Evolutionary conservation across 495 filamentous ascomycete species (phyloP).

Genomic region (Aspergillus asperescens): DNA sequence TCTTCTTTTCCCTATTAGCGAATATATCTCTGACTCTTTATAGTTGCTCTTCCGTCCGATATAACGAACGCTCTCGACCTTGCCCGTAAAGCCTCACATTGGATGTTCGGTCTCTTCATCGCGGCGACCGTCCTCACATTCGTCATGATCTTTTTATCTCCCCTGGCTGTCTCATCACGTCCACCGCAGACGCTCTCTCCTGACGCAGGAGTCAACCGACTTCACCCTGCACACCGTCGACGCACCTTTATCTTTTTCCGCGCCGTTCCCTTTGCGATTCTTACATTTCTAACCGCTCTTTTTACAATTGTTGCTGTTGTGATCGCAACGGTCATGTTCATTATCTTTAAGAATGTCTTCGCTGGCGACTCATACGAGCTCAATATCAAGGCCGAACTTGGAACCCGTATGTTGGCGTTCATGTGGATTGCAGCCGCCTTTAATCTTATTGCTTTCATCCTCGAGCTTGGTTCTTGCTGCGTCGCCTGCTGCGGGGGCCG

Average conservation of each 20-base stretch:
- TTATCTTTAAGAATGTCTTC: constrained; percentile 71
- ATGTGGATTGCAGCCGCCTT: constrained; percentile 79
- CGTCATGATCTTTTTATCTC: constrained; percentile 61
- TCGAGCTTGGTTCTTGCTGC: constrained; percentile 70
- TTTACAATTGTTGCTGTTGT: constrained; percentile 63
- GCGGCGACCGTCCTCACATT: constrained; percentile 61
- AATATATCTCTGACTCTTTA: not conserved
- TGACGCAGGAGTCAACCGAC: constrained; percentile 18
- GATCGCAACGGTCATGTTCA: constrained; percentile 74
- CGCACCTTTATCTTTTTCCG: constrained; percentile 43
- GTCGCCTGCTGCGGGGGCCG: constrained; percentile 42
- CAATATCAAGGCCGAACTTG: constrained; percentile 69
- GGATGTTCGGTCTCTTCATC: constrained; percentile 90
- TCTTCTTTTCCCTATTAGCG: not conserved
- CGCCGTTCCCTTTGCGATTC: constrained; percentile 49
- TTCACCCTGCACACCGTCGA: constrained; percentile 37
- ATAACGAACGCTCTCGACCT: constrained; percentile 67
- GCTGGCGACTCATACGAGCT: constrained; percentile 49
- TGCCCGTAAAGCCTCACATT: constrained; percentile 69
- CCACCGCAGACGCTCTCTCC: constrained; percentile 38
- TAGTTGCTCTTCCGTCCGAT: constrained; percentile 71
- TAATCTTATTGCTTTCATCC: constrained; percentile 59
- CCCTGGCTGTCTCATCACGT: constrained; percentile 49
- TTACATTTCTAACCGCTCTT: constrained; percentile 59
- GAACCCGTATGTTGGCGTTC: constrained; percentile 73